Evolutionary conservation across 768 basidiomycete genomes (phyloP).

Genomic region (Mycena kentingensis): DNA sequence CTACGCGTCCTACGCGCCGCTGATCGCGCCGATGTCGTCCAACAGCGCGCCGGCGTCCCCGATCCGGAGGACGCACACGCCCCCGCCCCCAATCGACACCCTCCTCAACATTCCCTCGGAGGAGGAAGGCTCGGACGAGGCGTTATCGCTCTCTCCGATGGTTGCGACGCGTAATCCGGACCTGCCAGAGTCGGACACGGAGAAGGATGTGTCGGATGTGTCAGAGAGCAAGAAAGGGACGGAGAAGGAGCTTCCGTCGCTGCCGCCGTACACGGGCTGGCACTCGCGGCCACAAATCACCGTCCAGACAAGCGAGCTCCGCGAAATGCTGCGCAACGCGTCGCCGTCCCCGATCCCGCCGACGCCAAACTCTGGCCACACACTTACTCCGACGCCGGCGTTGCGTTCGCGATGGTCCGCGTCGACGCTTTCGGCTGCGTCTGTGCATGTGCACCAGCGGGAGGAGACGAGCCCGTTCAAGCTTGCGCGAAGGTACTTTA

Average conservation of each 20-base stretch:
- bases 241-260: not conserved
- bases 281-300: not conserved
- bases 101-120: not conserved
- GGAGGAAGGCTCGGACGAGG: not conserved
- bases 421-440: not conserved
- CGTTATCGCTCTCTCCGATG: not conserved
- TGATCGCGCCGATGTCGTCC: too few relatives aligned
- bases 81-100: not conserved
- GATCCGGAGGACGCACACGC: too few relatives aligned
- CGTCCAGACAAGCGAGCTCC: not conserved
- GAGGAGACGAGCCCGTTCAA: constrained; percentile 1
- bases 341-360: not conserved
- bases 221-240: too few relatives aligned
- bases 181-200: not conserved
- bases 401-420: not conserved
- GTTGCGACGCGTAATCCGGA: not conserved
- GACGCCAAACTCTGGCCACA: too few relatives aligned
- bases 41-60: too few relatives aligned
- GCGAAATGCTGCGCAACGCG: not conserved
- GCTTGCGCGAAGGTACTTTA: not conserved
- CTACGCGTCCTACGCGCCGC: not conserved
- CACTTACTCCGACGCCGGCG: not conserved
- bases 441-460: not conserved
- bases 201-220: not conserved
- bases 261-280: constrained; percentile 2